Percentiles rank a stretch among this genome's conserved stretches.
Evolutionary conservation across 2,329 filamentous ascomycete genomes (phyloP).

Genomic region (Paecilomyces sp.): DNA sequence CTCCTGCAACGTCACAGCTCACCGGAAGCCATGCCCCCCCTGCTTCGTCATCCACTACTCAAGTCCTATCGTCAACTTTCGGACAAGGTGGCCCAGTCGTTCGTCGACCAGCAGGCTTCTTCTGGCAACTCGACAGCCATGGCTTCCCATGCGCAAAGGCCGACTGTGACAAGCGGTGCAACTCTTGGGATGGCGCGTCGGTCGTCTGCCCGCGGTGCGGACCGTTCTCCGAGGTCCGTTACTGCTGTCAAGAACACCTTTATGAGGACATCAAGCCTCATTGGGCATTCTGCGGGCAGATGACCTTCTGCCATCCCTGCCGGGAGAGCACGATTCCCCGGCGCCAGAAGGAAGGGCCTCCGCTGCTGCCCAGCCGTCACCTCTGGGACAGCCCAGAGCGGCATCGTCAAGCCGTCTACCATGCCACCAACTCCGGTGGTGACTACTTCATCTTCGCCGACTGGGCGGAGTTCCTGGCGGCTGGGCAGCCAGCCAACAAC

Average conservation of each 20-base stretch:
- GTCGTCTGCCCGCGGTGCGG: slow-evolving; percentile 35
- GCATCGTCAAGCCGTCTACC: slow-evolving; percentile 27
- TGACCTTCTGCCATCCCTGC: slow-evolving; percentile 15
- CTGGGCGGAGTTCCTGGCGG: slow-evolving; percentile 9
- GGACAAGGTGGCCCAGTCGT: background rate
- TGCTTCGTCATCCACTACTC: background rate
- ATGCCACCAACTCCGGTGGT: slow-evolving; percentile 16
- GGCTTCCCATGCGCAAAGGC: slow-evolving; percentile 33
- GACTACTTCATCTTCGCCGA: slow-evolving; percentile 32
- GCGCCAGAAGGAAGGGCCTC: slow-evolving; percentile 12
- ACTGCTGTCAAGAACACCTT: slow-evolving; percentile 31
- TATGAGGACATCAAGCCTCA: slow-evolving; percentile 27
- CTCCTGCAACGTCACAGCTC: slow-evolving; percentile 1
- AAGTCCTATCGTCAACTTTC: slow-evolving; percentile 8
- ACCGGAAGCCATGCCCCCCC: background rate
- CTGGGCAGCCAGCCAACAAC: slow-evolving; percentile 7
- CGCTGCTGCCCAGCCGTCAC: slow-evolving; percentile 20
- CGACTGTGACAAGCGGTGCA: slow-evolving; percentile 23
- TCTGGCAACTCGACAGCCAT: slow-evolving; percentile 43
- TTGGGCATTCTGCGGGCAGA: slow-evolving; percentile 21
- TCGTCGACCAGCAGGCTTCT: slow-evolving; percentile 13
- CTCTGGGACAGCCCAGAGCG: slow-evolving; percentile 26
- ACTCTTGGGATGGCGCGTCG: slow-evolving; percentile 20
- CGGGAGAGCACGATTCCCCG: slow-evolving; percentile 13
- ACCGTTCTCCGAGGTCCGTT: slow-evolving; percentile 29